Percentiles rank a stretch among this genome's conserved stretches.
These are phyloP conservation scores for Suillus hirtellus DNA, from an alignment of 768 basidiomycete genomes.

Conservation along the genomic window DNA sequence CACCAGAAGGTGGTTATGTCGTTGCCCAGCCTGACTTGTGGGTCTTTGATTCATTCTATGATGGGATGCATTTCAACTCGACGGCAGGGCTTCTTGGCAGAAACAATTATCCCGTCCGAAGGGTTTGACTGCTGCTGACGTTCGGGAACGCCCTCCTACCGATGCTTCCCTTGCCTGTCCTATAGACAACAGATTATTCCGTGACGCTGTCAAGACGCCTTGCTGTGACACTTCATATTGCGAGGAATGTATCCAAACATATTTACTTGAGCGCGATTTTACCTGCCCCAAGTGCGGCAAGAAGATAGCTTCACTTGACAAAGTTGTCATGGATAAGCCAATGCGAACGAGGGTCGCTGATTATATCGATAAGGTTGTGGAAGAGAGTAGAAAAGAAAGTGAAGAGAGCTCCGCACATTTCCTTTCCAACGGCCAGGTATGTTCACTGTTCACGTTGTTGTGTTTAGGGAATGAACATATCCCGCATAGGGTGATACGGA, in stretches of 20 bases:
- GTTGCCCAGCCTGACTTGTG: constrained; percentile 96
- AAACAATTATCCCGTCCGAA: constrained; percentile 82
- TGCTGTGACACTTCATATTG: constrained; percentile 92
- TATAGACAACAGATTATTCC: constrained; percentile 90
- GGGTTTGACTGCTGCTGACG: constrained; percentile 81
- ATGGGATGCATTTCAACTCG: background rate
- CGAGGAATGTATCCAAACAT: constrained; percentile 96
- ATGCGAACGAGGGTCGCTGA: constrained; percentile 75
- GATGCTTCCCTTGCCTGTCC: constrained; percentile 83
- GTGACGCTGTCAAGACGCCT: constrained; percentile 93
- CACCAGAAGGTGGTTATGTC: constrained; percentile 97
- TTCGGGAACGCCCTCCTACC: constrained; percentile 81
- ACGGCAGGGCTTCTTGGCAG: constrained; percentile 85
- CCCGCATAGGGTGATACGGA: constrained; percentile 26
- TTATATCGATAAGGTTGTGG: constrained; percentile 81
- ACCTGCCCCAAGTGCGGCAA: constrained; percentile 87
- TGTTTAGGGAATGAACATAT: constrained; percentile 9
- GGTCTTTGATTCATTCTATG: constrained; percentile 33
- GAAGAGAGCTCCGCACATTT: constrained; percentile 39
- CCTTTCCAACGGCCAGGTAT: constrained; percentile 38
- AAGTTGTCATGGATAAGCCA: constrained; percentile 77
- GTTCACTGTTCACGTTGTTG: constrained; percentile 7
- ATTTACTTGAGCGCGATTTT: constrained; percentile 94
- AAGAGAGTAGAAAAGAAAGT: constrained; percentile 71
- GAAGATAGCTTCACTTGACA: constrained; percentile 88